phyloP scores from a whole-genome alignment of 768 basidiomycete species.

The Collybia sp. region DNA sequence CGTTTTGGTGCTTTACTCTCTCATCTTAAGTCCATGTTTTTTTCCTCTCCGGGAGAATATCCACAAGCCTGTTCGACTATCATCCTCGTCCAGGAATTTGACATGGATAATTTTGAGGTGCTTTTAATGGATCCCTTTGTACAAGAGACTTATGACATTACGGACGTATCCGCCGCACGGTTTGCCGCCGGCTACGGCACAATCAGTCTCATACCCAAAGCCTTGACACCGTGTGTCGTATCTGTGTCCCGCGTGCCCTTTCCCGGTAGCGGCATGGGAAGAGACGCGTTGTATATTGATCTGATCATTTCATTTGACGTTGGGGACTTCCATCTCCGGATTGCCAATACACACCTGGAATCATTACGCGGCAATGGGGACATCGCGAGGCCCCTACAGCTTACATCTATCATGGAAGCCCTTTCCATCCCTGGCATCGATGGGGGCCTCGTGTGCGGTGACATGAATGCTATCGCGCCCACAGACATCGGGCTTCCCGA shows the following conservation, averaged over 20 bases:
- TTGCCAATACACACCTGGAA: slow-evolving; percentile 51
- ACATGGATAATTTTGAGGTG: slow-evolving; percentile 23
- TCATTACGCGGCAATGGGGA: slow-evolving; percentile 34
- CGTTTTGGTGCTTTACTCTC: slow-evolving; percentile 31
- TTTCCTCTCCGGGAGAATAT: slow-evolving; percentile 24
- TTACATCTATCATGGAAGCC: slow-evolving; percentile 27
- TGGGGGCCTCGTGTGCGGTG: slow-evolving; percentile 43
- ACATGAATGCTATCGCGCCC: slow-evolving; percentile 44
- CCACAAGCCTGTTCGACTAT: slow-evolving; percentile 17
- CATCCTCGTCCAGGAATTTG: slow-evolving; percentile 45
- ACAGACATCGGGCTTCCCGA: slow-evolving; percentile 29
- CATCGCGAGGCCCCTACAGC: slow-evolving; percentile 30
- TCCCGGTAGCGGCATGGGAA: slow-evolving; percentile 30
- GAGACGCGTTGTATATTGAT: slow-evolving; percentile 44
- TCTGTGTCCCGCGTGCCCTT: slow-evolving; percentile 31
- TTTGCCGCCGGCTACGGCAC: slow-evolving; percentile 36
- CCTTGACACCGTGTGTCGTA: slow-evolving; percentile 24
- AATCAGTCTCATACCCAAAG: slow-evolving; percentile 43
- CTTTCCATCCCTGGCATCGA: slow-evolving; percentile 24
- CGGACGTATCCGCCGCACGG: slow-evolving; percentile 29
- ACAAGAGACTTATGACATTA: slow-evolving; percentile 32
- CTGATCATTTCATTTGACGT: slow-evolving; percentile 26
- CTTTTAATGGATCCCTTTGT: slow-evolving; percentile 41
- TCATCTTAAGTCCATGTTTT: slow-evolving; percentile 26
- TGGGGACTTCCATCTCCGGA: slow-evolving; percentile 24